Percentiles rank a stretch among this genome's conserved stretches.
Conservation (phyloP, 352 stramenopile species). For the Phytophthora colocasiae region DNA sequence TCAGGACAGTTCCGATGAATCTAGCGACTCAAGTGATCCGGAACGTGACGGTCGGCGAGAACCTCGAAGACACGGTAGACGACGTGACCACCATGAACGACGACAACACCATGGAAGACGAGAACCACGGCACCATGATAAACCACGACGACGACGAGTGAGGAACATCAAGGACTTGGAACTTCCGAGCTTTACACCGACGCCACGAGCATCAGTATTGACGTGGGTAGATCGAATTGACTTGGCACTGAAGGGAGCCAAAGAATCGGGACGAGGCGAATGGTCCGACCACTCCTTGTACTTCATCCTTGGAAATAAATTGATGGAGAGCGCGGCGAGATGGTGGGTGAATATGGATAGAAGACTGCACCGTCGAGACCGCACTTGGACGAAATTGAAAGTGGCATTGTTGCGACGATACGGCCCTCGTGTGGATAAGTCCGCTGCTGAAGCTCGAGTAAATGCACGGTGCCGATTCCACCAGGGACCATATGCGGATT, state of each 20-base stretch:
- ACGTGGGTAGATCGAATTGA: not conserved
- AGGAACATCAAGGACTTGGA: too few relatives aligned
- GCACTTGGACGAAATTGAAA: conserved; percentile 14
- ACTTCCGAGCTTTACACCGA: too few relatives aligned
- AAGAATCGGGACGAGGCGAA: not conserved
- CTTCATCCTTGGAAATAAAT: conserved; percentile 5
- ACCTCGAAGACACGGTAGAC: too few relatives aligned
- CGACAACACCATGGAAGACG: too few relatives aligned
- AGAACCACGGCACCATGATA: too few relatives aligned
- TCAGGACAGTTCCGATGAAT: too few relatives aligned
- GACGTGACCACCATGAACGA: too few relatives aligned
- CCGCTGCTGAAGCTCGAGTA: not conserved
- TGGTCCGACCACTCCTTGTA: conserved; percentile 4
- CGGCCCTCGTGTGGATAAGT: not conserved
- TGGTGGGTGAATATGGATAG: conserved; percentile 11
- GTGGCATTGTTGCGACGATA: conserved; percentile 1
- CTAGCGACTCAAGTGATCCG: too few relatives aligned
- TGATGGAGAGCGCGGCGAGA: not conserved
- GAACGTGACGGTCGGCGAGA: too few relatives aligned
- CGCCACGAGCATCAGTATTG: not conserved
- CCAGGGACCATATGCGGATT: not conserved
- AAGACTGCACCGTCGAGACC: not conserved
- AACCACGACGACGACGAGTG: too few relatives aligned
- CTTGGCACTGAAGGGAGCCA: not conserved
- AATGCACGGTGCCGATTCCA: not conserved